A percentile compares a stretch with the other conserved stretches of the same genome.
These are phyloP conservation scores for Blastomyces silverae DNA, from an alignment of 2,329 filamentous ascomycete species.

Conservation along the genomic window DNA sequence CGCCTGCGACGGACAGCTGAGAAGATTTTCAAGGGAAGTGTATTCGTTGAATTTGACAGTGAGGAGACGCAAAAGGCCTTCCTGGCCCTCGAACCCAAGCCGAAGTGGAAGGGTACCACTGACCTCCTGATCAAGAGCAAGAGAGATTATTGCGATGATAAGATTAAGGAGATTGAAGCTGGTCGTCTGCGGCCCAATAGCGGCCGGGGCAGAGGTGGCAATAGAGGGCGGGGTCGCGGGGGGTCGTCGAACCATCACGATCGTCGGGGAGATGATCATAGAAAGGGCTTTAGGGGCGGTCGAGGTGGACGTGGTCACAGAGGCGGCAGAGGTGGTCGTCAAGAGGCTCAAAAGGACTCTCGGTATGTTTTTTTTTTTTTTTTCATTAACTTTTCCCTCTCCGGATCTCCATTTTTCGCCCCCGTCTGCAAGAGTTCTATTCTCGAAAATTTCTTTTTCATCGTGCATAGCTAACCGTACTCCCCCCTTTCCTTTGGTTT, in stretches of 20 bases:
- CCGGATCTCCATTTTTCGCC: neutral
- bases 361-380: constrained; percentile 35
- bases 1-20: constrained; percentile 72
- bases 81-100: constrained; percentile 68
- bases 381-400: neutral
- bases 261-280: constrained; percentile 41
- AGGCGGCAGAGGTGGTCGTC: constrained; percentile 26
- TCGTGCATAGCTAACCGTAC: neutral
- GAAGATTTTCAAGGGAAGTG: constrained; percentile 85
- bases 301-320: constrained; percentile 30
- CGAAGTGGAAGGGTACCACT: constrained; percentile 68
- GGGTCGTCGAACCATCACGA: constrained; percentile 41
- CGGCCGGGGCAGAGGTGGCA: constrained; percentile 43
- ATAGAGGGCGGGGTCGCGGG: constrained; percentile 28
- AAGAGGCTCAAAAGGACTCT: constrained; percentile 36
- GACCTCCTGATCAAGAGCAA: constrained; percentile 81
- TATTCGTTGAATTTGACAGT: constrained; percentile 85
- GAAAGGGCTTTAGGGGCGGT: constrained; percentile 35
- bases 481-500: neutral
- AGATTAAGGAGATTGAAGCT: constrained; percentile 62
- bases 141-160: constrained; percentile 75
- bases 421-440: neutral
- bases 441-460: neutral
- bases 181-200: constrained; percentile 61
- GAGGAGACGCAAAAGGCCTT: constrained; percentile 76